Evolutionary conservation across 805 yeast species (phyloP).

Genomic region (Ogataea kodamae): DNA sequence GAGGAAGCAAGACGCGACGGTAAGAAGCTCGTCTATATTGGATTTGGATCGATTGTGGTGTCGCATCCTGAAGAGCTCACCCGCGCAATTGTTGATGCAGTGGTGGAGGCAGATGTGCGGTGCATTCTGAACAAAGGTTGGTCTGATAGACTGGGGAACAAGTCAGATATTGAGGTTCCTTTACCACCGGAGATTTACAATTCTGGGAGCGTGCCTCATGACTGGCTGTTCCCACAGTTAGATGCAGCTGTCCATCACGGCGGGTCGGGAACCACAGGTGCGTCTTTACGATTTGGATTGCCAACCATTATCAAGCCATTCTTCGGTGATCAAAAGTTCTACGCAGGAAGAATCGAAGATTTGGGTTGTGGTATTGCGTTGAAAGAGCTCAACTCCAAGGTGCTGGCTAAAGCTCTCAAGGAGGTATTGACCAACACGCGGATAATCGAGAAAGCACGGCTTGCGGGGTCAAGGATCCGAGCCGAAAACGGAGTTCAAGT

Average conservation of each 20-base stretch:
- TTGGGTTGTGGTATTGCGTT: conserved; percentile 78
- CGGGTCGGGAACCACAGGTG: conserved; percentile 96
- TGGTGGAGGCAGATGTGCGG: conserved; percentile 71
- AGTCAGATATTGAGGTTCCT: conserved; percentile 39
- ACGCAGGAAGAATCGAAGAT: conserved; percentile 83
- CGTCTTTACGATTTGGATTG: conserved; percentile 76
- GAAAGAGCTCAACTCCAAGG: conserved; percentile 60
- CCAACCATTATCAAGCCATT: conserved; percentile 93
- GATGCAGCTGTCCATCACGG: conserved; percentile 98
- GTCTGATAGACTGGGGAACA: conserved; percentile 66
- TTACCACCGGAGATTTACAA: conserved; percentile 68
- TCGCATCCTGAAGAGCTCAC: conserved; percentile 77
- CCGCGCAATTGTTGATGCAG: conserved; percentile 73
- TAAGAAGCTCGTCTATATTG: conserved; percentile 82
- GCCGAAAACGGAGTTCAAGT: conserved; percentile 76
- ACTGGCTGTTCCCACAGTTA: conserved; percentile 85
- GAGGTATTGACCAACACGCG: conserved; percentile 64
- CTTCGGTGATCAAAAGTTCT: conserved; percentile 94
- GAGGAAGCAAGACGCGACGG: conserved; percentile 52
- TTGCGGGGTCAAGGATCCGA: conserved; percentile 58
- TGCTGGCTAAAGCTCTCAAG: conserved; percentile 63
- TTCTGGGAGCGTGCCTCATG: conserved; percentile 80
- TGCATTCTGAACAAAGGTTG: conserved; percentile 92
- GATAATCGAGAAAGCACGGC: conserved; percentile 63
- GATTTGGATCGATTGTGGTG: conserved; percentile 95